Conservation (phyloP, 345 rosid species). For the Salix suchowensis region DNA sequence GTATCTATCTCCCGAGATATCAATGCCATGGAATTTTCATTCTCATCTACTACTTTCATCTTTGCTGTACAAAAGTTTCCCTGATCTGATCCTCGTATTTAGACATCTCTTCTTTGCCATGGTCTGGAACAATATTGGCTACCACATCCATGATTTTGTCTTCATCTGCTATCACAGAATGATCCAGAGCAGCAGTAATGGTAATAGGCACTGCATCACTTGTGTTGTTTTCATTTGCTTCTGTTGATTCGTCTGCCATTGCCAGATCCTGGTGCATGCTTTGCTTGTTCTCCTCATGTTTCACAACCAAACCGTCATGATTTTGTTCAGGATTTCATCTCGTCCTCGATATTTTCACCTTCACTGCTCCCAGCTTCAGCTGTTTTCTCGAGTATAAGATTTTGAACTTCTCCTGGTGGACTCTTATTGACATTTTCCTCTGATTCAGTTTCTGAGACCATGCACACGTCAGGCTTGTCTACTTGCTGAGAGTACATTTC, state of each 20-base stretch:
- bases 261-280: too few species aligned
- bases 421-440: not conserved
- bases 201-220: too few species aligned
- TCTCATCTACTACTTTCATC: slow-evolving; percentile 15
- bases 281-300: slow-evolving; percentile 8
- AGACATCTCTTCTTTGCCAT: slow-evolving; percentile 1
- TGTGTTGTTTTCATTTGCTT: not conserved
- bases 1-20: slow-evolving; percentile 3
- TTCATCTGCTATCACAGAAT: too few species aligned
- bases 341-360: slow-evolving; percentile 5
- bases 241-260: too few species aligned
- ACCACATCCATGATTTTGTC: not conserved
- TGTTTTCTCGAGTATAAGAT: slow-evolving; percentile 1
- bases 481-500: slow-evolving; percentile 2
- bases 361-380: slow-evolving; percentile 3
- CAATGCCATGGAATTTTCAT: slow-evolving; percentile 1
- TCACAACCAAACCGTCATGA: not conserved
- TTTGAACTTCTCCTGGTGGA: slow-evolving; percentile 2
- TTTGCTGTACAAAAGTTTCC: not conserved
- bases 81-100: not conserved
- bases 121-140: slow-evolving; percentile 2
- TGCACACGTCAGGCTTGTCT: slow-evolving; percentile 8
- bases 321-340: not conserved
- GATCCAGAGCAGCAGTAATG: too few species aligned
- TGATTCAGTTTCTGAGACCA: not conserved